phyloP scores from a whole-genome alignment of 2,329 filamentous ascomycete genomes.

The Passalora sequoiae region DNA sequence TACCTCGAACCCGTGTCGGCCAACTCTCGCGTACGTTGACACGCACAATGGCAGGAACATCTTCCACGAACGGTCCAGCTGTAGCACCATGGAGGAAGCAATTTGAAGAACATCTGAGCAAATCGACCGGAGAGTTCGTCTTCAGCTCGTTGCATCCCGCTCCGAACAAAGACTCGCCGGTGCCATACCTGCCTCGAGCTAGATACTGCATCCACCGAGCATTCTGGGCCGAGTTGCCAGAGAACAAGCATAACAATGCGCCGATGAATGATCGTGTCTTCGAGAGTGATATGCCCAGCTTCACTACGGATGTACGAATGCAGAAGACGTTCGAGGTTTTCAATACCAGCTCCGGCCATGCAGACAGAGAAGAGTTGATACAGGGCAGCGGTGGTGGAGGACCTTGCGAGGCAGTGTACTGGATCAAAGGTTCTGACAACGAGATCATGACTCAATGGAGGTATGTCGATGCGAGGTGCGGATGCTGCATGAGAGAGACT shows the following conservation, averaged over 20 bases:
- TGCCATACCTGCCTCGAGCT: slow-evolving; percentile 51
- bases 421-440: too few species aligned
- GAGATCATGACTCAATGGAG: slow-evolving; percentile 76
- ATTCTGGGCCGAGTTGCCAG: slow-evolving; percentile 69
- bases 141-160: slow-evolving; percentile 47
- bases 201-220: slow-evolving; percentile 82
- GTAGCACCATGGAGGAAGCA: slow-evolving; percentile 49
- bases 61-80: slow-evolving; percentile 32
- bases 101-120: slow-evolving; percentile 47
- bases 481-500: neutral
- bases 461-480: neutral
- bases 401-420: slow-evolving; percentile 77
- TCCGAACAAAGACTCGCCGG: slow-evolving; percentile 36
- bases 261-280: slow-evolving; percentile 65
- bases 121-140: slow-evolving; percentile 47
- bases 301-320: slow-evolving; percentile 88
- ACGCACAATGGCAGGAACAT: slow-evolving; percentile 45
- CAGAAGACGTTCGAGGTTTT: slow-evolving; percentile 72
- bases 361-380: slow-evolving; percentile 39
- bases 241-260: slow-evolving; percentile 67
- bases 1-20: slow-evolving; percentile 35
- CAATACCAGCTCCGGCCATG: slow-evolving; percentile 45
- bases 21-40: slow-evolving; percentile 32
- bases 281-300: slow-evolving; percentile 70
- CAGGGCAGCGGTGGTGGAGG: slow-evolving; percentile 59